Percentiles rank a stretch among this genome's conserved stretches.
These are phyloP conservation scores for Stylosanthes scabra DNA, from an alignment of 331 rosid genomes.

Conservation along the genomic window DNA sequence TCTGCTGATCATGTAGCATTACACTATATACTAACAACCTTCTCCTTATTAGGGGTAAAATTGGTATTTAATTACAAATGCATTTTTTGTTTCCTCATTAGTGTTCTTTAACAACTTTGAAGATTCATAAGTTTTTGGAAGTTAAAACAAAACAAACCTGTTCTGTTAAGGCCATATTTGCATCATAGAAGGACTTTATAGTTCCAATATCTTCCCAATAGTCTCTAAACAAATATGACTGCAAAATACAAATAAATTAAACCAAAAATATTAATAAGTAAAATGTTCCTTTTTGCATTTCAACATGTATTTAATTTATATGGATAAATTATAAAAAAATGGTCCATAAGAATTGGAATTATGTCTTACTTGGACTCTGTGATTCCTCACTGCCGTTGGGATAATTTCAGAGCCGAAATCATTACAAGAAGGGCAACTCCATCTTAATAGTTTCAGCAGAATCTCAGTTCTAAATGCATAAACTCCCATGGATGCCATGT, in stretches of 20 bases:
- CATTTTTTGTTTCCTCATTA: too few species aligned
- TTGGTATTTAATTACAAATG: too few species aligned
- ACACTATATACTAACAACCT: too few species aligned
- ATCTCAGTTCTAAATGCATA: constrained; percentile 77
- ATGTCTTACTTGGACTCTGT: constrained; percentile 81
- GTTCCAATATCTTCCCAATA: constrained; percentile 97
- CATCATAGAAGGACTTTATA: constrained; percentile 76
- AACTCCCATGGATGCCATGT: constrained; percentile 90
- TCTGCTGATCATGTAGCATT: too few species aligned
- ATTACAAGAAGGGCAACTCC: constrained; percentile 70
- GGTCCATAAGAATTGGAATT: constrained; percentile 11
- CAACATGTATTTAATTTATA: too few species aligned
- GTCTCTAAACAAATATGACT: constrained; percentile 85
- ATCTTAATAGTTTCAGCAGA: constrained; percentile 68
- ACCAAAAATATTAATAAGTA: constrained; percentile 13
- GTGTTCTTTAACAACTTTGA: too few species aligned
- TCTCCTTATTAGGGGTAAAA: too few species aligned
- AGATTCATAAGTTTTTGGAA: background rate
- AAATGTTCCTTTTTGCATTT: too few species aligned
- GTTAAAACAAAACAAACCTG: constrained; percentile 56
- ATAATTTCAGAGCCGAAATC: constrained; percentile 92
- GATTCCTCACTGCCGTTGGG: constrained; percentile 75
- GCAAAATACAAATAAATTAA: constrained; percentile 30
- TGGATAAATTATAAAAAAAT: background rate
- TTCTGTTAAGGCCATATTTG: constrained; percentile 82